Percentiles rank a stretch among this genome's conserved stretches.
Conservation (phyloP, 306 rosid species). For the Lathyrus aphaca region DNA sequence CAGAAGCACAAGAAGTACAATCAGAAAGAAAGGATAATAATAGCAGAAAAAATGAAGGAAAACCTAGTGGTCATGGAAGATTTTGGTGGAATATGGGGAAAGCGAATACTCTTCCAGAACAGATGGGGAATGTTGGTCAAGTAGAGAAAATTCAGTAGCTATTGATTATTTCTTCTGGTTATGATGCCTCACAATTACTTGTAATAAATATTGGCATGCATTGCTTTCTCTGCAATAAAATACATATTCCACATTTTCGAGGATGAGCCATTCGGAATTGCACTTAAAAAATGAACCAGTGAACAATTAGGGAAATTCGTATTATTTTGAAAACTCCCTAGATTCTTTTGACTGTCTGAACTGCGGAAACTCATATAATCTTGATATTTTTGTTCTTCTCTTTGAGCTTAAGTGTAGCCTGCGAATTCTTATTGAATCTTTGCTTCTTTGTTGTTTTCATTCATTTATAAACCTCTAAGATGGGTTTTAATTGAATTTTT, state of each 20-base stretch:
- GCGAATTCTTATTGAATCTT: background rate
- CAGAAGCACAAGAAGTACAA: slow-evolving; percentile 75
- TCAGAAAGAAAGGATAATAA: slow-evolving; percentile 63
- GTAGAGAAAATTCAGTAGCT: slow-evolving; percentile 69
- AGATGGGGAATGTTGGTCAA: slow-evolving; percentile 74
- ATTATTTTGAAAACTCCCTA: background rate
- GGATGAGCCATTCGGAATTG: background rate
- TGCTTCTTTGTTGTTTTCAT: background rate
- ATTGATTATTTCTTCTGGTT: slow-evolving; percentile 46
- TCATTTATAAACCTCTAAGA: background rate
- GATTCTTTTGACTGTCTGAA: background rate
- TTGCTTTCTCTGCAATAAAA: slow-evolving; percentile 34
- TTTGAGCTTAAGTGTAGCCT: background rate
- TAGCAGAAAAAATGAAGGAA: slow-evolving; percentile 60
- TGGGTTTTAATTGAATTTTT: background rate
- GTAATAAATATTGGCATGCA: slow-evolving; percentile 57
- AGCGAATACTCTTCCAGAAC: slow-evolving; percentile 76
- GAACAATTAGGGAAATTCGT: background rate
- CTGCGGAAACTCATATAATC: background rate
- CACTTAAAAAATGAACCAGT: background rate
- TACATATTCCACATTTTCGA: slow-evolving; percentile 34
- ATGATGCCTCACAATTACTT: slow-evolving; percentile 48
- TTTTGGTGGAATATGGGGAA: slow-evolving; percentile 72
- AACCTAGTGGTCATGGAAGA: slow-evolving; percentile 48
- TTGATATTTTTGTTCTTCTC: background rate